phyloP scores from a whole-genome alignment of 345 rosid genomes.

The Arabidopsis thaliana region TAIR10.1 NC_003070.9:6428001-6428500 shows the following conservation, averaged over 20 bases:
- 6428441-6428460: constrained; percentile 42
- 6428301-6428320: constrained; percentile 98
- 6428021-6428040: constrained; percentile 89
- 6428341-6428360: constrained; percentile 90
- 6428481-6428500: constrained; percentile 44
- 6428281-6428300: constrained; percentile 63
- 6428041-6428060: constrained; percentile 84
- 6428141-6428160: constrained; percentile 44
- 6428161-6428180: constrained; percentile 51
- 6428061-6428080: constrained; percentile 87
- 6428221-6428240: constrained; percentile 62
- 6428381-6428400: constrained; percentile 66
- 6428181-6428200: constrained; percentile 58
- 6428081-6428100: constrained; percentile 74
- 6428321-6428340: constrained; percentile 84
- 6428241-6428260: constrained; percentile 73
- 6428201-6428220: constrained; percentile 54
- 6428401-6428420: constrained; percentile 57
- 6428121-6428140: constrained; percentile 68
- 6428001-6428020: constrained; percentile 73
- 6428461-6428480: constrained; percentile 46
- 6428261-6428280: constrained; percentile 60
- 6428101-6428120: constrained; percentile 57
- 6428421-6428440: constrained; percentile 50
- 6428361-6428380: constrained; percentile 87